Conservation (phyloP, 2,329 filamentous ascomycete species). For the Alternaria viburni region DNA sequence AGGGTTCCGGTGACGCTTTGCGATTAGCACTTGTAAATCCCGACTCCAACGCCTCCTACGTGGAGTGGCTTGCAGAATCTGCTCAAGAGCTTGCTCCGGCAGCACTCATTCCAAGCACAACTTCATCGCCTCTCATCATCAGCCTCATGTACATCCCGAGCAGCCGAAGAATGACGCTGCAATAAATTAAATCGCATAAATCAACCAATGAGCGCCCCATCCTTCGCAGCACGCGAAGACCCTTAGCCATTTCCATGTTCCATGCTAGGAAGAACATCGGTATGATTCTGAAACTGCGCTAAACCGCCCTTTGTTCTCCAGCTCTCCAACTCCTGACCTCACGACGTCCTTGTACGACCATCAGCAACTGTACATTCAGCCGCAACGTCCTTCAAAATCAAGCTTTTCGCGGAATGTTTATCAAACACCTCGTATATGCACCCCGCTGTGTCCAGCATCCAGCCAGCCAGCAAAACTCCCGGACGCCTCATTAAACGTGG, state of each 20-base stretch:
- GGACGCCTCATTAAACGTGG: neutral
- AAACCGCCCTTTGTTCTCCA: neutral
- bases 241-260: neutral
- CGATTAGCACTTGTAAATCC: neutral
- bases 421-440: conserved; percentile 10
- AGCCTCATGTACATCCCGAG: neutral
- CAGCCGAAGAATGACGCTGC: neutral
- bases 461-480: neutral
- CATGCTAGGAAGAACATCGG: conserved; percentile 1
- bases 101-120: neutral
- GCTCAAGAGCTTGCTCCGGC: neutral
- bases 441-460: neutral
- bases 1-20: neutral
- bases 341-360: neutral
- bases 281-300: conserved; percentile 12
- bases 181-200: neutral
- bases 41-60: neutral
- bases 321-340: neutral
- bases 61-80: neutral
- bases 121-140: neutral
- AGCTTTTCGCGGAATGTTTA: conserved; percentile 6
- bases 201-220: neutral
- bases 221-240: neutral
- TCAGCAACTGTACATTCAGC: neutral
- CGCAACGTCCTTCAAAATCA: neutral